Base-by-base conservation (phyloP, 2,329 filamentous ascomycete species). In the Chrysoporthe cubensis region DNA sequence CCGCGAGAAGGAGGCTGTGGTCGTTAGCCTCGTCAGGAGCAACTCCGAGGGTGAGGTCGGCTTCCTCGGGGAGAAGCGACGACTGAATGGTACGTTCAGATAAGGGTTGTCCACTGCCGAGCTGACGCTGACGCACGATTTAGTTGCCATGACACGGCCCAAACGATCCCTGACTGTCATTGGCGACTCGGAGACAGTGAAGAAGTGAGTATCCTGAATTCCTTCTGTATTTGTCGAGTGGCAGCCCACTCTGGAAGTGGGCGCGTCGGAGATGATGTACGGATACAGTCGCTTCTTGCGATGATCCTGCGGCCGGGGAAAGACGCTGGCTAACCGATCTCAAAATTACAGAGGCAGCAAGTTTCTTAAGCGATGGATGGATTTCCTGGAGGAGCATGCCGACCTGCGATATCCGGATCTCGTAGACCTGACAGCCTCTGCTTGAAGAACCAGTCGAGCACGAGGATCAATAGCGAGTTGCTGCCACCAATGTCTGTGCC, bases 131-230 rank as follows among this genome's bases (percentile, higher is more conserved):
- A 79, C 74, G 69, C 26, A 8, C 6, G 18, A 46, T 67, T 65
- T 74, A 97, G 94, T 98, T 73, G 95, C 96, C 64, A 98, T 99
- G 94, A 99, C 96, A 70, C 88, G 96, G 72, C 93, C 96, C 6
- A 95, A 92, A 81, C 88, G 96, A 73, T 95, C 96, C 76, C 84
- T 99, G 56, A 96, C 92, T 71, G 87, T 99, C 21, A 91, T 97
- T 74, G 96, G 95, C 57, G 96, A 99, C 78, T 96, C 93, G 68
- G 96, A 97, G 77, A 98, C 95, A 3, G 92, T 97, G 66, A 90
- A 90, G 79, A 89, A 87, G 92, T 97, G 83, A 87, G 92, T 88
- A 69, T 40, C 62, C 56, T 69, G 69, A 64, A 65, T 62, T 60
- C 69, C 69, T 52, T 48, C 43, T 70, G 63, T 70, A 60, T 37